phyloP scores from a whole-genome alignment of 2,329 filamentous ascomycete genomes.

The Helotiales sp. region DNA sequence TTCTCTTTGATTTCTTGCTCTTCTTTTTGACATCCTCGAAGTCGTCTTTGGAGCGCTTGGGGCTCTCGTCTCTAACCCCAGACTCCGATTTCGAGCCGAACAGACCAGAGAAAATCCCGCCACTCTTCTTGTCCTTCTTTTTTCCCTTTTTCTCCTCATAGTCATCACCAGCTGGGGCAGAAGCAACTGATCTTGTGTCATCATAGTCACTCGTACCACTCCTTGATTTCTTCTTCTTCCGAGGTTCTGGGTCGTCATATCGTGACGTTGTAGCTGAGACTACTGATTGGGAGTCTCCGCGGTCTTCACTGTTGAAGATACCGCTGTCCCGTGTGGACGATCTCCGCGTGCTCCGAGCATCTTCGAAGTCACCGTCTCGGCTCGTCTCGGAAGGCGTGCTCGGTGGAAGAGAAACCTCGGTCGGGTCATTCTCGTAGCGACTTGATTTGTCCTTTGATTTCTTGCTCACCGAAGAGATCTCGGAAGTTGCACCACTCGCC shows the following conservation, averaged over 20 bases:
- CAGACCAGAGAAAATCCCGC: constrained; percentile 52
- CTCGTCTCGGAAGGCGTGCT: constrained; percentile 39
- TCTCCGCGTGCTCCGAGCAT: constrained; percentile 42
- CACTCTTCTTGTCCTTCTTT: constrained; percentile 45
- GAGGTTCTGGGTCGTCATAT: constrained; percentile 41
- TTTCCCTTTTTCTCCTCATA: constrained; percentile 46
- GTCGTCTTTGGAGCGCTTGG: constrained; percentile 37
- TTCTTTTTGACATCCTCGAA: constrained; percentile 41
- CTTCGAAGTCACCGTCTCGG: constrained; percentile 43
- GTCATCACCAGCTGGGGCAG: constrained; percentile 47
- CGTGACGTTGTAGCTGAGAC: constrained; percentile 51
- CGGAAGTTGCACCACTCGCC: constrained; percentile 15
- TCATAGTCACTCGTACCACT: constrained; percentile 51
- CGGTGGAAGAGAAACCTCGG: constrained; percentile 39
- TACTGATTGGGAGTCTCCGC: constrained; percentile 52
- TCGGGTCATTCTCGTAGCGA: constrained; percentile 39
- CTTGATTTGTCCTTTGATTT: constrained; percentile 35
- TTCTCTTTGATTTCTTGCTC: constrained; percentile 43
- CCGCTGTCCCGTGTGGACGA: constrained; percentile 47
- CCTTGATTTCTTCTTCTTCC: constrained; percentile 45
- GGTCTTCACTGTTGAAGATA: constrained; percentile 49
- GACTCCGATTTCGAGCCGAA: constrained; percentile 46
- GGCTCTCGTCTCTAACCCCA: constrained; percentile 35
- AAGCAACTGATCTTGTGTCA: constrained; percentile 52
- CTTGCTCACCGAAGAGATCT: constrained; percentile 14